Evolutionary conservation across 2,329 filamentous ascomycete genomes (phyloP).

Genomic region (Diplodia scrobiculata): DNA sequence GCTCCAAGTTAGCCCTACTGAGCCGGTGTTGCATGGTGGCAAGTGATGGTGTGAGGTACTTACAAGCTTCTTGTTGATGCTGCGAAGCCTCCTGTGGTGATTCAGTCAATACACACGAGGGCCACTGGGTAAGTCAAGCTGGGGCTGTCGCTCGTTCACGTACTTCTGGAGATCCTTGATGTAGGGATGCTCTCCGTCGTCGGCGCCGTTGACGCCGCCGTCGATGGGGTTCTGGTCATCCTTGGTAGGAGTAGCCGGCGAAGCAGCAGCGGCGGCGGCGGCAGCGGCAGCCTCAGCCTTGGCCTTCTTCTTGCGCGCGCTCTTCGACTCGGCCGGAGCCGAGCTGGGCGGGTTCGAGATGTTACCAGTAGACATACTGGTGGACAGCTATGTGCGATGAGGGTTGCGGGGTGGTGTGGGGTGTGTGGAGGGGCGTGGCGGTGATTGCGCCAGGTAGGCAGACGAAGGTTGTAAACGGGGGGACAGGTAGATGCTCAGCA

Average conservation of each 20-base stretch:
- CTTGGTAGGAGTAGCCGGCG: constrained; percentile 31
- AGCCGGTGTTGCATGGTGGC: neutral
- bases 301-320: constrained; percentile 57
- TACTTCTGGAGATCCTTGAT: constrained; percentile 91
- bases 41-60: constrained; percentile 44
- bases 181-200: constrained; percentile 73
- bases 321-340: constrained; percentile 59
- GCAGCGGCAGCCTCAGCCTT: constrained; percentile 46
- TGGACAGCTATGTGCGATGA: constrained; percentile 2
- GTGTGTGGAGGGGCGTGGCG: neutral
- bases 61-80: constrained; percentile 92
- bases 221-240: constrained; percentile 20
- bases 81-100: constrained; percentile 74
- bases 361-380: constrained; percentile 64
- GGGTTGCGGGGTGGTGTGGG: neutral
- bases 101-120: neutral
- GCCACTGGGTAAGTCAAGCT: neutral
- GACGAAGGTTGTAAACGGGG: neutral
- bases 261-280: constrained; percentile 44
- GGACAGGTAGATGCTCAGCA: neutral
- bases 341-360: constrained; percentile 64
- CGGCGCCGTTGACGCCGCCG: constrained; percentile 54
- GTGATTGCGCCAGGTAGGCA: neutral
- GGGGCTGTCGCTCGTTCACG: constrained; percentile 41
- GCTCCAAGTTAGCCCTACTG: constrained; percentile 34